Evolutionary conservation across 2,329 filamentous ascomycete genomes (phyloP), one percentile per base, ranked within the genome.

Genomic region (Diaporthe velutina): DNA sequence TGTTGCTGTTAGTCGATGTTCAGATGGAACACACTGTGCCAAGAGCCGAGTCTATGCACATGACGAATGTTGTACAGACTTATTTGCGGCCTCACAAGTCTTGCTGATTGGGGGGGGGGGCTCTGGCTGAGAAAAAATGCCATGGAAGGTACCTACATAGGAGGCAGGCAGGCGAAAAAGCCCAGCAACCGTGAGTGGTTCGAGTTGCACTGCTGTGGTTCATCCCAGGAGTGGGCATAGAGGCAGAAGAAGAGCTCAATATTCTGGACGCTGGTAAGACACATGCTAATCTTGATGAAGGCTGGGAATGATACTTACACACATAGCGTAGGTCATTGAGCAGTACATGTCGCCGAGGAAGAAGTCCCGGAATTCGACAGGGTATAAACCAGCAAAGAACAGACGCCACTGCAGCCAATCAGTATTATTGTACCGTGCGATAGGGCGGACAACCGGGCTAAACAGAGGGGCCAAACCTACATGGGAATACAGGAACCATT

Each of bases 321-420:
- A 93, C 84, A 95, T 94, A 22, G 93, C 90, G 83, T 99, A 99
- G 8, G 96, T 98, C 73, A 98, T 88, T 3, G 97, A 98, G 84
- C 96, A 98, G 83, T 98, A 98, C 88, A 98, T 98, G 82, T 99
- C 97, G 70, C 97, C 97, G 0, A 98, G 89, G 83, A 98, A 98
- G 85, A 99, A 98, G 83, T 99, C 97, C 74, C 96, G 91, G 82
- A 98, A 99, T 82, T 98, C 96, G 67, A 99, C 97, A 1, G 95
- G 95, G 80, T 97, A 98, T 28, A 98, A 82, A 5, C 96, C 96
- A 19, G 96, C 95, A 66, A 96, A 89, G 71, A 97, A 85, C 25
- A 98, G 87, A 76, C 97, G 94, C 90, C 94, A 97, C 93, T 97
- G 77, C 12, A 15, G 17, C 28, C 2, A 8, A 9, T 54, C 25